Conservation (phyloP, 176 grass and related monocot species). For the Themeda triandra region DNA sequence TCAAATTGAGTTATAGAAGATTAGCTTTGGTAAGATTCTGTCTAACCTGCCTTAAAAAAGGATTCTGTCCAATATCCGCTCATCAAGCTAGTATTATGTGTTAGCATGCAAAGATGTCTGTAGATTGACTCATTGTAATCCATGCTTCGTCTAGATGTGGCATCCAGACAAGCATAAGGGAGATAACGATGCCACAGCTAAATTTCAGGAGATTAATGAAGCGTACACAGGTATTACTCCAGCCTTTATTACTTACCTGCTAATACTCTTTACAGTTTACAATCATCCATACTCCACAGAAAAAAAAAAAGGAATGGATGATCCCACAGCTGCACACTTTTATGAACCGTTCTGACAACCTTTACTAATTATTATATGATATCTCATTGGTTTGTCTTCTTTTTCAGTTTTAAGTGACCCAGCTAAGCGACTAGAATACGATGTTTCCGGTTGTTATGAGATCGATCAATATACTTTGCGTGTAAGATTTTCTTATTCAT, state of each 20-base stretch:
- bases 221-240: conserved; percentile 54
- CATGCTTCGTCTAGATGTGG: conserved; percentile 46
- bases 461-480: conserved; percentile 57
- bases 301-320: background rate
- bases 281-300: background rate
- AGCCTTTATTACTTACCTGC: background rate
- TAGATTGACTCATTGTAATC: background rate
- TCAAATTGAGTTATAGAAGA: conserved; percentile 74
- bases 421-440: conserved; percentile 59
- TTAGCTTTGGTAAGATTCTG: conserved; percentile 52
- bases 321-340: background rate
- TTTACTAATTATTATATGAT: conserved; percentile 8
- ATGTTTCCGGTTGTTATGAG: conserved; percentile 59
- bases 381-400: background rate
- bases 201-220: conserved; percentile 85
- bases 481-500: conserved; percentile 36
- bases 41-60: no score
- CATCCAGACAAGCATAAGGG: conserved; percentile 80
- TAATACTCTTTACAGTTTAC: background rate
- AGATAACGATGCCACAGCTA: conserved; percentile 59
- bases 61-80: background rate
- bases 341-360: background rate
- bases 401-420: conserved; percentile 74
- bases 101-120: background rate
- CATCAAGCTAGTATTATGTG: background rate